These are phyloP conservation scores for Ensete ventricosum DNA, from an alignment of 176 grass and related monocot species.

Conservation along the genomic window DNA sequence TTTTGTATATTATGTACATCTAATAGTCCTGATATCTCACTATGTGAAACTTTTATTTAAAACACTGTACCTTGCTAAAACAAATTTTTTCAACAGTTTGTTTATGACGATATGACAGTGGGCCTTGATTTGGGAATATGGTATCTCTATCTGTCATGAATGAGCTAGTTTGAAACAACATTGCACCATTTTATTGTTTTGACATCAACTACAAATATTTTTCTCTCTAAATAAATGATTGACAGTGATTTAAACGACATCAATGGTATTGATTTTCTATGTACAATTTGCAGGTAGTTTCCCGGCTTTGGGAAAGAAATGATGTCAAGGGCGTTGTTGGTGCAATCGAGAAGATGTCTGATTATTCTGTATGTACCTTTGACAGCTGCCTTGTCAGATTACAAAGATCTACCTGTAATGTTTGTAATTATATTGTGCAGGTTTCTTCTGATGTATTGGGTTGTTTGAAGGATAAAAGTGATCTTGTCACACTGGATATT, in stretches of 20 bases:
- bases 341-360: slow-evolving; percentile 78
- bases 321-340: slow-evolving; percentile 67
- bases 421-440: slow-evolving; percentile 29
- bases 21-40: no score
- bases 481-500: slow-evolving; percentile 77
- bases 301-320: slow-evolving; percentile 81
- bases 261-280: slow-evolving; percentile 3
- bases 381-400: neutral
- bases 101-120: no score
- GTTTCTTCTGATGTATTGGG: slow-evolving; percentile 77
- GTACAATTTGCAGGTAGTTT: slow-evolving; percentile 52
- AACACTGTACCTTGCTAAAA: no score
- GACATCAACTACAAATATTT: no score
- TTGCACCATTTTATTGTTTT: no score
- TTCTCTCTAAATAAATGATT: no score
- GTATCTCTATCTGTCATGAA: no score
- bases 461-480: slow-evolving; percentile 66
- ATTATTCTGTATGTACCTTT: slow-evolving; percentile 64
- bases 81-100: no score
- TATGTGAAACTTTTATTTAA: no score
- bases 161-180: no score
- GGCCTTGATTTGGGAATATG: no score
- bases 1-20: no score
- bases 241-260: neutral
- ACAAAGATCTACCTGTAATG: slow-evolving; percentile 10